phyloP scores from a whole-genome alignment of 371 early-diverging fungal genomes.

The Modicella reniformis region DNA sequence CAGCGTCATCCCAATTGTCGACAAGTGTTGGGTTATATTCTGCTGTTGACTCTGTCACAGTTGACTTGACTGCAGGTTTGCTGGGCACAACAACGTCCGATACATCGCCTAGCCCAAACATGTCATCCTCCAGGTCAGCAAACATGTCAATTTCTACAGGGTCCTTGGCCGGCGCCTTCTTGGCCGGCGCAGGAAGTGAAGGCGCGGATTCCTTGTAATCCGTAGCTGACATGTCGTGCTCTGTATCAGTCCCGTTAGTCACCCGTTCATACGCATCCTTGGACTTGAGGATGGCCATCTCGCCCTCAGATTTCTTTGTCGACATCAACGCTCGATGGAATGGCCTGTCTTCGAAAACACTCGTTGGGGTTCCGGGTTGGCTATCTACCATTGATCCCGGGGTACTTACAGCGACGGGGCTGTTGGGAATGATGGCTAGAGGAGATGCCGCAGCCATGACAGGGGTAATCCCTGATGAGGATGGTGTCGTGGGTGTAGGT shows the following conservation, averaged over 20 bases:
- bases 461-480: constrained; percentile 22
- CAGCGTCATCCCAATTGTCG: constrained; percentile 95
- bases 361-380: constrained; percentile 38
- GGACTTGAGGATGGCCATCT: constrained; percentile 63
- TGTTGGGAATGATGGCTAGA: constrained; percentile 13
- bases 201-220: constrained; percentile 66
- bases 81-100: constrained; percentile 41
- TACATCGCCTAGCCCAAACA: constrained; percentile 35
- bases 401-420: constrained; percentile 31
- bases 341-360: constrained; percentile 36
- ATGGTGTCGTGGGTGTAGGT: constrained; percentile 22
- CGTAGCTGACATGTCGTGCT: constrained; percentile 70
- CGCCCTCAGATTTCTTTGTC: constrained; percentile 47
- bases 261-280: constrained; percentile 63
- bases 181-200: constrained; percentile 26
- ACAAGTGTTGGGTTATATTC: constrained; percentile 67
- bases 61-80: constrained; percentile 30
- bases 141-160: constrained; percentile 79
- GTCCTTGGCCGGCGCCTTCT: constrained; percentile 27
- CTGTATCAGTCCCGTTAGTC: constrained; percentile 55
- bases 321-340: constrained; percentile 24
- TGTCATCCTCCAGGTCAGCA: constrained; percentile 73
- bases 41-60: constrained; percentile 38
- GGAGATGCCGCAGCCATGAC: constrained; percentile 14
- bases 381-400: constrained; percentile 40